Percentiles rank a stretch among this genome's conserved stretches.
Evolutionary conservation across 306 rosid species (phyloP).

Genomic region (cucumber (Cucumis sativus)): Cucumber_9930_V3 NC_026661.2:20444001-20444500

Average conservation of each 20-base stretch:
- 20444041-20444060: neutral
- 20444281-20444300: constrained; percentile 60
- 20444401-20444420: neutral
- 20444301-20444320: constrained; percentile 55
- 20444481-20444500: constrained; percentile 7
- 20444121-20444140: neutral
- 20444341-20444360: neutral
- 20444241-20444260: constrained; percentile 77
- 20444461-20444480: neutral
- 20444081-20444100: neutral
- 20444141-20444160: neutral
- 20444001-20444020: neutral
- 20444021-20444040: neutral
- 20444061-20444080: neutral
- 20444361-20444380: constrained; percentile 1
- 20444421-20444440: neutral
- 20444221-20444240: constrained; percentile 58
- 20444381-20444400: neutral
- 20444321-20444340: constrained; percentile 45
- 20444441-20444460: neutral
- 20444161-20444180: neutral
- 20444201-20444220: constrained; percentile 16
- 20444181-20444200: neutral
- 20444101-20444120: neutral
- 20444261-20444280: constrained; percentile 67